Conservation (phyloP, 2,329 filamentous ascomycete genomes). For the Botrytis fragariae region DNA sequence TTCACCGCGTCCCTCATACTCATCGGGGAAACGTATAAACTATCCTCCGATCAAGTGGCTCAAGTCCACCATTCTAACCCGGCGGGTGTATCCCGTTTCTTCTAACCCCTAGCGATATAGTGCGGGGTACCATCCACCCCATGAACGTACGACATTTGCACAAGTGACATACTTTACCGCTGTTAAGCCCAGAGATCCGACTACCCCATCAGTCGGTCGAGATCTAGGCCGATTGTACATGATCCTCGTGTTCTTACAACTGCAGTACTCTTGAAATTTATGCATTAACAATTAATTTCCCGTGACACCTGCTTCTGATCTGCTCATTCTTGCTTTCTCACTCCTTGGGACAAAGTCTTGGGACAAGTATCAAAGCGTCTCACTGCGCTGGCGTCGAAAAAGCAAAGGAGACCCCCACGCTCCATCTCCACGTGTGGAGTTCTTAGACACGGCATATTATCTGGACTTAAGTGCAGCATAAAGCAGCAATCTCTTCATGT, state of each 20-base stretch:
- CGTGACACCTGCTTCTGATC: background rate
- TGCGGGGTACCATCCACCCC: slow-evolving; percentile 4
- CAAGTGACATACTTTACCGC: slow-evolving; percentile 12
- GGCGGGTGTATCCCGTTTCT: background rate
- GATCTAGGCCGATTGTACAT: slow-evolving; percentile 15
- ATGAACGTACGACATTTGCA: background rate
- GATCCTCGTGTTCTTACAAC: background rate
- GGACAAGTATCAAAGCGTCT: slow-evolving; percentile 10
- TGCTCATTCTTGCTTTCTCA: background rate
- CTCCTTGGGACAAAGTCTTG: background rate
- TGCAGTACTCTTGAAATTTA: background rate
- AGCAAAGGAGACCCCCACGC: slow-evolving; percentile 6
- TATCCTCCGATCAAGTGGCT: background rate
- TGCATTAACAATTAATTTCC: background rate
- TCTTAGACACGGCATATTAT: background rate
- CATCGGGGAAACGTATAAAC: background rate
- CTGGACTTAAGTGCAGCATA: background rate
- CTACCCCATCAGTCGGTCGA: slow-evolving; percentile 11
- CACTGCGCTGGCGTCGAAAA: background rate
- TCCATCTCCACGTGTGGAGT: background rate
- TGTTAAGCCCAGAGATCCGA: background rate
- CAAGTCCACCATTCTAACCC: background rate
- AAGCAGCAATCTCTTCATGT: slow-evolving; percentile 18
- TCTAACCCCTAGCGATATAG: background rate
- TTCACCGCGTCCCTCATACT: background rate